Evolutionary conservation across 768 basidiomycete species (phyloP).

Genomic region (Pluteus cervinus): DNA sequence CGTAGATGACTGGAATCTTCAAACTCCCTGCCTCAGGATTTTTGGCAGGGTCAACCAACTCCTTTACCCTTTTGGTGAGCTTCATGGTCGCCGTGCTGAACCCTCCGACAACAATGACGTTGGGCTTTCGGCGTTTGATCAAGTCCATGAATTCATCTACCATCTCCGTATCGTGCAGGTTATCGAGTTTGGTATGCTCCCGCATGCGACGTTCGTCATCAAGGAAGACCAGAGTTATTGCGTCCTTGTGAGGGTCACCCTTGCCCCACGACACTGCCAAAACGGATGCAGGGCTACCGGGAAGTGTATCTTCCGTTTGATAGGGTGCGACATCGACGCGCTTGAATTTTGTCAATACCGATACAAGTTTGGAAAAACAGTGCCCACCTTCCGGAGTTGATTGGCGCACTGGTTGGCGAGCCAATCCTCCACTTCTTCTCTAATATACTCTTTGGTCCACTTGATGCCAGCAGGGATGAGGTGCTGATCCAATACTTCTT

Average conservation of each 20-base stretch:
- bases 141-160: constrained; percentile 75
- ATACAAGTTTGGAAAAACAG: constrained; percentile 1
- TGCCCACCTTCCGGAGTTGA: constrained; percentile 62
- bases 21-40: constrained; percentile 26
- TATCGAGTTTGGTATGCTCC: constrained; percentile 88
- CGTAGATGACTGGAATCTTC: constrained; percentile 73
- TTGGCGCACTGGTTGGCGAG: constrained; percentile 64
- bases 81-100: constrained; percentile 79
- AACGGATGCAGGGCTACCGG: constrained; percentile 71
- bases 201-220: constrained; percentile 87
- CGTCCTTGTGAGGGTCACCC: constrained; percentile 90
- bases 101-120: constrained; percentile 86
- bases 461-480: constrained; percentile 82
- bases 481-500: constrained; percentile 72
- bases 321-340: constrained; percentile 82
- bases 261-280: constrained; percentile 93
- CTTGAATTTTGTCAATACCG: constrained; percentile 33
- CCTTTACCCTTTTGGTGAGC: constrained; percentile 59
- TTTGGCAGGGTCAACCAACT: constrained; percentile 27
- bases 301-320: constrained; percentile 50
- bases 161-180: constrained; percentile 65
- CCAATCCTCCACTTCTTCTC: constrained; percentile 86
- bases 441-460: constrained; percentile 84
- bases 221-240: constrained; percentile 77
- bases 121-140: constrained; percentile 76